phyloP scores from a whole-genome alignment of 768 basidiomycete species.

The Hemileccinum impolitum region DNA sequence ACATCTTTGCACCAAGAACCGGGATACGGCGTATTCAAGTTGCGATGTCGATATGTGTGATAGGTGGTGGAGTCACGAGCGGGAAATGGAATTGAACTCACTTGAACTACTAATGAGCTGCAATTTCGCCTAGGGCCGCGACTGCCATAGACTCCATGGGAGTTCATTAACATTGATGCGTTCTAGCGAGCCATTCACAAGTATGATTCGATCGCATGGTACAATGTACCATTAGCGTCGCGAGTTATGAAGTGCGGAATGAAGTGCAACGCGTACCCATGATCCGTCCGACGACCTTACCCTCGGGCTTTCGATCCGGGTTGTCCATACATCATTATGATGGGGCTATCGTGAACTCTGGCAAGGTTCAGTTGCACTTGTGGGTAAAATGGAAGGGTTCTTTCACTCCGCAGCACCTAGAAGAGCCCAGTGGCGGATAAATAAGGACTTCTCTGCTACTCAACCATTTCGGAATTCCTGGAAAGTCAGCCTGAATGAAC shows the following conservation, averaged over 20 bases:
- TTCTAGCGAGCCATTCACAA: constrained; percentile 4
- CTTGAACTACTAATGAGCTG: too few relatives aligned
- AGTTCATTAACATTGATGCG: background rate
- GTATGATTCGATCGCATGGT: background rate
- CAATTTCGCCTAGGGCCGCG: background rate
- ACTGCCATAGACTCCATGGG: constrained; percentile 13
- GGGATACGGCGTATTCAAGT: background rate
- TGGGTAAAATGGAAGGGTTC: constrained; percentile 14
- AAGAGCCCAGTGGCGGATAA: background rate
- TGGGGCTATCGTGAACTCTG: background rate
- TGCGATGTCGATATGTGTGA: background rate
- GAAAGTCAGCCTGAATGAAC: constrained; percentile 18
- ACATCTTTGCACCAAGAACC: background rate
- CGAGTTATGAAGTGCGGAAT: constrained; percentile 3
- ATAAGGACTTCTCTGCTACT: background rate
- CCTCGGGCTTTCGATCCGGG: background rate
- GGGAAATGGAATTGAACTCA: constrained; percentile 6
- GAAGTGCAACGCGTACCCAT: constrained; percentile 1
- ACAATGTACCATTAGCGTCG: background rate
- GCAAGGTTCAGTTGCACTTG: constrained; percentile 8
- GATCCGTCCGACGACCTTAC: constrained; percentile 20
- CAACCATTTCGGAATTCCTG: constrained; percentile 3
- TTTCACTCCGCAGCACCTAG: constrained; percentile 2
- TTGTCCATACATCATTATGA: background rate
- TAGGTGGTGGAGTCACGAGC: background rate